Percentiles rank a stretch among this genome's conserved stretches.
These are phyloP conservation scores for Daldinia bambusicola DNA, from an alignment of 495 filamentous ascomycete species.

Conservation along the genomic window DNA sequence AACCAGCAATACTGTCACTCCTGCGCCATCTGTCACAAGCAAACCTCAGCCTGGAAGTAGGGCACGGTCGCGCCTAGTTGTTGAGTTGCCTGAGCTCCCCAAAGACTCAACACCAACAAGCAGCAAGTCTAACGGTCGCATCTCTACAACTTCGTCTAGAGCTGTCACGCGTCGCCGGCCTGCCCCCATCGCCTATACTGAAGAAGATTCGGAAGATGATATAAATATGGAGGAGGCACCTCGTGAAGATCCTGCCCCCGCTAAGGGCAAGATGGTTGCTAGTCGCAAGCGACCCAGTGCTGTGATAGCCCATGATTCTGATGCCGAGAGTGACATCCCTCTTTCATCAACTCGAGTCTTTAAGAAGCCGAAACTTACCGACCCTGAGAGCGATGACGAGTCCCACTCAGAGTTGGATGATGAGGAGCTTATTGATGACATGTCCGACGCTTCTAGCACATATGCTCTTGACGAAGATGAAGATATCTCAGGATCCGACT, in stretches of 20 bases:
- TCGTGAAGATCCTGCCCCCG: background rate
- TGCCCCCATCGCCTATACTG: slow-evolving; percentile 9
- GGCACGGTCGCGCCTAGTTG: slow-evolving; percentile 9
- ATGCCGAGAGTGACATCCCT: background rate
- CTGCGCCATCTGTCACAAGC: slow-evolving; percentile 49
- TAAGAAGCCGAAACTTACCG: slow-evolving; percentile 4
- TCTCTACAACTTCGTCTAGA: slow-evolving; percentile 13
- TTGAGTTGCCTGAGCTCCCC: slow-evolving; percentile 30
- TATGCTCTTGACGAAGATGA: background rate
- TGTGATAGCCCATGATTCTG: background rate
- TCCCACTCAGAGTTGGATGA: background rate
- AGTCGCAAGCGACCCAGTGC: slow-evolving; percentile 1
- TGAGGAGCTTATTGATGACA: background rate
- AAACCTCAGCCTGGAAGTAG: slow-evolving; percentile 24
- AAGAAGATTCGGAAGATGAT: slow-evolving; percentile 45
- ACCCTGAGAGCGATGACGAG: background rate
- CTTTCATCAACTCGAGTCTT: background rate
- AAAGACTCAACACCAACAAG: background rate
- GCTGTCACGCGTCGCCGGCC: slow-evolving; percentile 21
- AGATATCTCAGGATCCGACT: background rate
- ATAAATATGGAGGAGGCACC: slow-evolving; percentile 23
- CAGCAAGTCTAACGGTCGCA: slow-evolving; percentile 35
- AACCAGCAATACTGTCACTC: slow-evolving; percentile 75
- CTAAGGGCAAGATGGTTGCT: background rate
- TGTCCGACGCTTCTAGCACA: background rate